Conservation (phyloP, 768 basidiomycete species). For the Mycena venus region DNA sequence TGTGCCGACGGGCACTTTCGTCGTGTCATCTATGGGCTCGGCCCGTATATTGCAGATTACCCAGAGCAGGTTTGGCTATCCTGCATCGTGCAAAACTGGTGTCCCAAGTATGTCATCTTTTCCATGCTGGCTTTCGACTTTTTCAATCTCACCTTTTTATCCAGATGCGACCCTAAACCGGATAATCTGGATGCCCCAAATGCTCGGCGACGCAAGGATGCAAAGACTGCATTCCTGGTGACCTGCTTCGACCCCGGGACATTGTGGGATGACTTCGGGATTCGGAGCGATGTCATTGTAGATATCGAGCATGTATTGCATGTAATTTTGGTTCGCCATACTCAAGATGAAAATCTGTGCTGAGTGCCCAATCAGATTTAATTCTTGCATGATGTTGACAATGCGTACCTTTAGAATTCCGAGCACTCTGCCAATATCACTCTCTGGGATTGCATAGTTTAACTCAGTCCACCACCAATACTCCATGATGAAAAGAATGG, state of each 20-base stretch:
- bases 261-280: conserved; percentile 51
- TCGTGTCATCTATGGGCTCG: conserved; percentile 40
- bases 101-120: conserved; percentile 24
- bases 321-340: not conserved
- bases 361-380: not conserved
- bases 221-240: not conserved
- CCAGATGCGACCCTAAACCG: not conserved
- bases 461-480: conserved; percentile 39
- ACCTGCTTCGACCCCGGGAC: conserved; percentile 29
- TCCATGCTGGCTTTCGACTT: no score
- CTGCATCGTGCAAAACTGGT: conserved; percentile 42
- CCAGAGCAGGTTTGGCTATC: conserved; percentile 43
- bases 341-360: not conserved
- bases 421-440: conserved; percentile 42
- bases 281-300: conserved; percentile 48
- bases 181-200: not conserved
- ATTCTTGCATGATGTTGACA: conserved; percentile 17
- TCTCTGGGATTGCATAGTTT: no score
- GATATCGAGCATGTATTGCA: conserved; percentile 15
- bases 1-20: conserved; percentile 45
- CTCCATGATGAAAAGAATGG: conserved; percentile 37
- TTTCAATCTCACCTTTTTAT: not conserved
- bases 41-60: conserved; percentile 46
- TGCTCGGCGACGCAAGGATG: conserved; percentile 30
- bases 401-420: not conserved